These are phyloP conservation scores for Piloderma croceum DNA, from an alignment of 768 basidiomycete genomes.

Conservation along the genomic window DNA sequence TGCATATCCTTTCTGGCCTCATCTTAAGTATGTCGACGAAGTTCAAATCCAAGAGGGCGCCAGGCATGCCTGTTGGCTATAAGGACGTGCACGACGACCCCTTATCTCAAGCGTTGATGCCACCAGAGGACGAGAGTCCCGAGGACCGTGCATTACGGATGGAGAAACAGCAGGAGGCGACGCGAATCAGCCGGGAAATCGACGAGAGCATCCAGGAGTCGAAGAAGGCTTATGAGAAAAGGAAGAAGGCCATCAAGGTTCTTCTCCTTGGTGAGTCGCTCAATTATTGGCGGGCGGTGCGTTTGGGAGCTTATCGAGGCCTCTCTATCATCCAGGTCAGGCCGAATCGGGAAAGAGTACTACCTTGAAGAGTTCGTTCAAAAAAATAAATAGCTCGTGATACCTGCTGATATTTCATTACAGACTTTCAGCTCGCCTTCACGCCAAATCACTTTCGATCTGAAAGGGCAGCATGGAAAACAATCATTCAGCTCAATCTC, in stretches of 20 bases:
- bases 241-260: constrained; percentile 48
- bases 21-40: background rate
- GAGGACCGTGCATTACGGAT: constrained; percentile 31
- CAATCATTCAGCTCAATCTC: constrained; percentile 64
- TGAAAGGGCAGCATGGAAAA: constrained; percentile 56
- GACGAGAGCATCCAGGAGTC: constrained; percentile 41
- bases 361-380: constrained; percentile 38
- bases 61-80: too few relatives aligned
- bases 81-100: constrained; percentile 22
- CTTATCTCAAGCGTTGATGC: constrained; percentile 23
- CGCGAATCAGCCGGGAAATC: constrained; percentile 41
- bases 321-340: constrained; percentile 36
- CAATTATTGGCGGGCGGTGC: background rate
- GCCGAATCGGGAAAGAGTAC: constrained; percentile 60
- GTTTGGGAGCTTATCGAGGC: background rate
- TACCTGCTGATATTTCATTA: background rate
- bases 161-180: constrained; percentile 36
- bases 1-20: background rate
- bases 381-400: constrained; percentile 1
- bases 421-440: constrained; percentile 68
- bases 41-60: constrained; percentile 1
- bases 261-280: constrained; percentile 44
- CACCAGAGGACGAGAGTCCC: constrained; percentile 31
- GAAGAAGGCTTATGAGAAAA: constrained; percentile 42
- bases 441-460: constrained; percentile 54